These are phyloP conservation scores for Tulasnella sp. DNA, from an alignment of 768 basidiomycete genomes.

Conservation along the genomic window DNA sequence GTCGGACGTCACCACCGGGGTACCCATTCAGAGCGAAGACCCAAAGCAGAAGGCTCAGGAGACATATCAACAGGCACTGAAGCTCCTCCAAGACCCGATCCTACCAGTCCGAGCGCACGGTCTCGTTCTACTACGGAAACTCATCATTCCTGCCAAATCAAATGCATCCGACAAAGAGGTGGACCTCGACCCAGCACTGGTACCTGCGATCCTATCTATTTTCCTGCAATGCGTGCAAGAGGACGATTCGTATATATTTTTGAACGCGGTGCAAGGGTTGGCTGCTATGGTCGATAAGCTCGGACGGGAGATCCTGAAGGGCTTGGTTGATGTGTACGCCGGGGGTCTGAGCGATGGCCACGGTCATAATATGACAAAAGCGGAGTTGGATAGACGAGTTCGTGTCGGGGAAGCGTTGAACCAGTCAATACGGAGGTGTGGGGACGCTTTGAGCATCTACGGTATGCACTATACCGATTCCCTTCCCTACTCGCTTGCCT, in stretches of 20 bases:
- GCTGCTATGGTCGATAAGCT: constrained; percentile 70
- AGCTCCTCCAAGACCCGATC: constrained; percentile 79
- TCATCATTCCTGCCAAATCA: constrained; percentile 33
- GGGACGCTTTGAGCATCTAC: constrained; percentile 52
- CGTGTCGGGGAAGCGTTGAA: constrained; percentile 79
- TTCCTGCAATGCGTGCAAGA: constrained; percentile 78
- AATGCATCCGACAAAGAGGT: not conserved
- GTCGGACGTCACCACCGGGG: constrained; percentile 21
- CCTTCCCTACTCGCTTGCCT: not conserved
- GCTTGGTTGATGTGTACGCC: constrained; percentile 55
- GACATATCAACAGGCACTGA: constrained; percentile 76
- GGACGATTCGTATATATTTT: constrained; percentile 89
- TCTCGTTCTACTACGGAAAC: constrained; percentile 63
- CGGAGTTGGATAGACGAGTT: constrained; percentile 60
- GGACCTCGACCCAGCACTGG: constrained; percentile 43
- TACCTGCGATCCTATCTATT: constrained; percentile 75
- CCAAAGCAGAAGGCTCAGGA: constrained; percentile 33
- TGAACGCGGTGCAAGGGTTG: constrained; percentile 85
- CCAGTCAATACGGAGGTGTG: constrained; percentile 61
- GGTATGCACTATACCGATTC: too few species aligned
- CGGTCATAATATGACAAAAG: constrained; percentile 27
- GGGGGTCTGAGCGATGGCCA: constrained; percentile 35
- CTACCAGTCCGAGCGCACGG: constrained; percentile 93
- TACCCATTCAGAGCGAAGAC: constrained; percentile 18
- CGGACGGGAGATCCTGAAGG: constrained; percentile 57